phyloP scores from a whole-genome alignment of 2,329 filamentous ascomycete genomes.

The Verticillium nonalfalfae region DNA sequence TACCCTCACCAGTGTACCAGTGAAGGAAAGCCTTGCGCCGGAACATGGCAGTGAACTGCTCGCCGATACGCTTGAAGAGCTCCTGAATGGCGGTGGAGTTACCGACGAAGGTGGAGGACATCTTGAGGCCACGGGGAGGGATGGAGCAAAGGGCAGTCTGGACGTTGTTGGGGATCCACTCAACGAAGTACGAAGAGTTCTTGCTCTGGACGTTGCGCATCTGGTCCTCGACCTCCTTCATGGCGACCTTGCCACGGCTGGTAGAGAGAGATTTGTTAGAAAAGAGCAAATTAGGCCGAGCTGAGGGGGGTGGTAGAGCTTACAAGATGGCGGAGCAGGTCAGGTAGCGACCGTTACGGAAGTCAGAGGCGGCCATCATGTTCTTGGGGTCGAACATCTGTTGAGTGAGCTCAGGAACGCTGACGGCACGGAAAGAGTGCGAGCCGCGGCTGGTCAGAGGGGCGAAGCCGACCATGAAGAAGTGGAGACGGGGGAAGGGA shows the following conservation, averaged over 20 bases:
- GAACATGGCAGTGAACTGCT: slow-evolving; percentile 99
- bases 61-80: slow-evolving; percentile 99
- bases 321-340: slow-evolving; percentile 99
- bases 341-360: slow-evolving; percentile 99
- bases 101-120: slow-evolving; percentile 98
- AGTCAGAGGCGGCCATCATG: slow-evolving; percentile 99
- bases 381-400: slow-evolving; percentile 99
- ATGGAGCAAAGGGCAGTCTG: slow-evolving; percentile 99
- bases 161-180: slow-evolving; percentile 99
- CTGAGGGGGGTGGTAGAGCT: slow-evolving; percentile 24
- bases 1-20: slow-evolving; percentile 99
- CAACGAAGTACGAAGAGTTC: slow-evolving; percentile 99
- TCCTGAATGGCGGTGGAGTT: slow-evolving; percentile 99
- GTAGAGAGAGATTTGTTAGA: neutral
- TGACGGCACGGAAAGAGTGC: slow-evolving; percentile 94
- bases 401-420: slow-evolving; percentile 96
- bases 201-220: slow-evolving; percentile 99
- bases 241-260: slow-evolving; percentile 96
- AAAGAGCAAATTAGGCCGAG: no score
- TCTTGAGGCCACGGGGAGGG: slow-evolving; percentile 94
- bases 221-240: slow-evolving; percentile 99
- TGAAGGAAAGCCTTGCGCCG: slow-evolving; percentile 99
- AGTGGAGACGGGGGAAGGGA: slow-evolving; percentile 99
- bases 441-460: slow-evolving; percentile 83
- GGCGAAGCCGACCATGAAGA: slow-evolving; percentile 99